Base-by-base conservation (phyloP, 2,329 filamentous ascomycete species). In the Herpotrichia juniperi region DNA sequence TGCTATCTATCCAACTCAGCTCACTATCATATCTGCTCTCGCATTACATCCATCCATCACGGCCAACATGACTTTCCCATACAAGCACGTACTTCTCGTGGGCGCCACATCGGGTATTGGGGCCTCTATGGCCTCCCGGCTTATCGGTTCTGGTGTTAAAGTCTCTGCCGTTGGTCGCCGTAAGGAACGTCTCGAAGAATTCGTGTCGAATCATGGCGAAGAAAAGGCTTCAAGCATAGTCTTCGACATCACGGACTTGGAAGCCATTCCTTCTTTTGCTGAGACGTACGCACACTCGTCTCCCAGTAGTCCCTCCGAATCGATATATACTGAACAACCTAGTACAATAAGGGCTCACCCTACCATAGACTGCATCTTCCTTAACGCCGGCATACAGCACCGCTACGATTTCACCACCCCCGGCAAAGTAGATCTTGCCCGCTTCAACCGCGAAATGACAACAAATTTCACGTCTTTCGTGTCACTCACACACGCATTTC, bases 131-230 rank as follows among this genome's bases (percentile, higher is more conserved):
- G 76, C 80, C 16, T 70, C 76, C 46, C 76, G 72, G n/a, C 64
- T 83, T 35, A 59, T 85, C 34, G 59, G 74, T 6, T 70, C 76
- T 48, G 81, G 79, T 42, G 71, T 79, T 46, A 79, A 80, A 56
- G 81, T 86, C 26, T 81, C 84, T 28, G 81, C 76, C 6, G 80
- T 83, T 5, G 83, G 83, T 17, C 78, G 83, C n/a, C 78, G 82
- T 37, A 66, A 79, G 63, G 76, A 81, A 10, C 74, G 76, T 8
- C 75, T 85, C 1, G 77, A 83, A 17, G 71, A 69, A 0, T 79
- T 85, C 47, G 77, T 79, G 0, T 57, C 66, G 2, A 71, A 74
- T 31, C 69, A 82, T 54, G 80, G 79, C 26, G 78, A 77, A 37
- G 74, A 78, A 21, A 73, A 67, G 31, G 62, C 63, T 9, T 60